These are phyloP conservation scores for Candida ovalis DNA, from an alignment of 805 yeast genomes.

Conservation along the genomic window DNA sequence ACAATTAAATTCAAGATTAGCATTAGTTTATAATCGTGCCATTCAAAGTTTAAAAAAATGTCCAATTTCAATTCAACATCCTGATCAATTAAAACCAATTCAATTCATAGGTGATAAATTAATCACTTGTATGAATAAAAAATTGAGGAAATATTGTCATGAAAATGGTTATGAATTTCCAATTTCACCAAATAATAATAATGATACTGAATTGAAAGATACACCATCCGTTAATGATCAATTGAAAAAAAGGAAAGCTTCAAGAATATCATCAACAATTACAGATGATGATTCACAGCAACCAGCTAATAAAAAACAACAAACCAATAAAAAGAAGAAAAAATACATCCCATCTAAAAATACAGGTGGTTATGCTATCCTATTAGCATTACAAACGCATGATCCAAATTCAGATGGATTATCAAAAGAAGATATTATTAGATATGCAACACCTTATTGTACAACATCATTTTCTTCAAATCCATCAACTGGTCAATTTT, in stretches of 20 bases:
- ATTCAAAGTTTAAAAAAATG: constrained; percentile 44
- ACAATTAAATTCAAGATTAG: constrained; percentile 48
- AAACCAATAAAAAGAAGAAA: constrained; percentile 14
- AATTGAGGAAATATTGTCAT: constrained; percentile 52
- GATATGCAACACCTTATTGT: constrained; percentile 51
- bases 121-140: constrained; percentile 44
- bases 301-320: constrained; percentile 4
- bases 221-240: background rate
- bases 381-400: constrained; percentile 51
- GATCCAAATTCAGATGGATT: constrained; percentile 55
- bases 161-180: constrained; percentile 49
- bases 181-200: background rate
- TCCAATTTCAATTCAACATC: constrained; percentile 45
- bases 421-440: constrained; percentile 55
- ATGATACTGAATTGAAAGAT: too few relatives aligned
- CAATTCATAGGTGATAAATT: constrained; percentile 73
- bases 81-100: constrained; percentile 55
- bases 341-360: constrained; percentile 68
- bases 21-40: constrained; percentile 54
- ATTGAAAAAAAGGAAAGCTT: background rate
- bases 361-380: constrained; percentile 82
- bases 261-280: background rate
- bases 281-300: constrained; percentile 19
- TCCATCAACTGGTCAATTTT: constrained; percentile 56
- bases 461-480: constrained; percentile 56